These are phyloP conservation scores for Pseudozyma thailandica DNA, from an alignment of 1,284 basidiomycete genomes.

Conservation along the genomic window DNA sequence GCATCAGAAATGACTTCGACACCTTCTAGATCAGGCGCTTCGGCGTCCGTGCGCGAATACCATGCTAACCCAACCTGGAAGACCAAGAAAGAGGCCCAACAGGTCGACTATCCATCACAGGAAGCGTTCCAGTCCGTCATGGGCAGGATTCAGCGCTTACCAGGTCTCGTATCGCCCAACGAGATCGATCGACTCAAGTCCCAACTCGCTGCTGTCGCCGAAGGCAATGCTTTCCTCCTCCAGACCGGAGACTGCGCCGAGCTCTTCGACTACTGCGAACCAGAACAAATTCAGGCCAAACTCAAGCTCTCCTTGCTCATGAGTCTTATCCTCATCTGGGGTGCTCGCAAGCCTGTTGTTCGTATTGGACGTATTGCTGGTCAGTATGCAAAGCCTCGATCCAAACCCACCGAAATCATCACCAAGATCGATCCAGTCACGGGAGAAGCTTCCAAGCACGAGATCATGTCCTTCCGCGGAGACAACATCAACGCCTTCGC, in stretches of 20 bases:
- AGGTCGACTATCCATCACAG: constrained; percentile 58
- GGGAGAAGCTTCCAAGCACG: constrained; percentile 58
- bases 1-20: constrained; percentile 15
- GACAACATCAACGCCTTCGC: constrained; percentile 92
- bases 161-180: constrained; percentile 62
- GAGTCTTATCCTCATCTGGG: constrained; percentile 93
- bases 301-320: constrained; percentile 94
- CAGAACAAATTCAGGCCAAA: constrained; percentile 91
- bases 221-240: constrained; percentile 80
- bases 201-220: constrained; percentile 60
- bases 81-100: constrained; percentile 58
- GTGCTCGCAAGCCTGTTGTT: constrained; percentile 73
- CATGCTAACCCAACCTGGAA: constrained; percentile 60
- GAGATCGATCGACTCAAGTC: constrained; percentile 62
- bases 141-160: constrained; percentile 53
- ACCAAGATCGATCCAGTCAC: constrained; percentile 38
- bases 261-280: constrained; percentile 73
- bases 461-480: constrained; percentile 82
- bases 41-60: constrained; percentile 27
- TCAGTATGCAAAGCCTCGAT: constrained; percentile 95
- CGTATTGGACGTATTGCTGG: constrained; percentile 63
- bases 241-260: constrained; percentile 97
- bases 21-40: constrained; percentile 6
- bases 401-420: constrained; percentile 81
- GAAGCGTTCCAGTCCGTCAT: constrained; percentile 51